Percentiles rank a stretch among this genome's conserved stretches.
phyloP scores from a whole-genome alignment of 805 yeast species.

The Lipomyces yamanashiensis region DNA sequence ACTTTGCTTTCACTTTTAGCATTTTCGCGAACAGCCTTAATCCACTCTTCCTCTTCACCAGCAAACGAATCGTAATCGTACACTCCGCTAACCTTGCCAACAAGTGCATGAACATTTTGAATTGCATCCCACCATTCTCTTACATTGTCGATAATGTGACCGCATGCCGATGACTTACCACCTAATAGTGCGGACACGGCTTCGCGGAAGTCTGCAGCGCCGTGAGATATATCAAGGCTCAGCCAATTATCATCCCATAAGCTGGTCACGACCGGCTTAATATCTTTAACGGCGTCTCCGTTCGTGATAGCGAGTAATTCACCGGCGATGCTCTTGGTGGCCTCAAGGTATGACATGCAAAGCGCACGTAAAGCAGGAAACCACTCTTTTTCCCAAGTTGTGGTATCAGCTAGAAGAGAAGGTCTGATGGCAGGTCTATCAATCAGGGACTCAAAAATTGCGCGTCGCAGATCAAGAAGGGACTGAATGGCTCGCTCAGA shows the following conservation, averaged over 20 bases:
- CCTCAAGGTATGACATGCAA: conserved; percentile 12
- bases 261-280: neutral
- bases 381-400: conserved; percentile 23
- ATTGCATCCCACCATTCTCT: conserved; percentile 23
- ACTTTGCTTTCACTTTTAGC: conserved; percentile 13
- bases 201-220: conserved; percentile 26
- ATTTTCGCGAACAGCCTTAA: conserved; percentile 5
- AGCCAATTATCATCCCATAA: conserved; percentile 35
- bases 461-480: conserved; percentile 20
- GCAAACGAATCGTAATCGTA: conserved; percentile 24
- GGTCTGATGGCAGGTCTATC: conserved; percentile 19
- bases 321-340: conserved; percentile 3
- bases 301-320: neutral
- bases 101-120: neutral
- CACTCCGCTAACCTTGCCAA: conserved; percentile 13
- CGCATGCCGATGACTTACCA: conserved; percentile 15
- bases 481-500: conserved; percentile 7
- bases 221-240: conserved; percentile 28
- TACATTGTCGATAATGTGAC: conserved; percentile 8
- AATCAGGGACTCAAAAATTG: conserved; percentile 13
- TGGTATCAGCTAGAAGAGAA: conserved; percentile 2
- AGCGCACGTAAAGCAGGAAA: conserved; percentile 14
- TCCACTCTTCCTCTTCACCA: conserved; percentile 21
- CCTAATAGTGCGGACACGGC: conserved; percentile 20
- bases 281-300: neutral